phyloP scores from a whole-genome alignment of 257 asterid species.

The Hygrophila difformis region DNA sequence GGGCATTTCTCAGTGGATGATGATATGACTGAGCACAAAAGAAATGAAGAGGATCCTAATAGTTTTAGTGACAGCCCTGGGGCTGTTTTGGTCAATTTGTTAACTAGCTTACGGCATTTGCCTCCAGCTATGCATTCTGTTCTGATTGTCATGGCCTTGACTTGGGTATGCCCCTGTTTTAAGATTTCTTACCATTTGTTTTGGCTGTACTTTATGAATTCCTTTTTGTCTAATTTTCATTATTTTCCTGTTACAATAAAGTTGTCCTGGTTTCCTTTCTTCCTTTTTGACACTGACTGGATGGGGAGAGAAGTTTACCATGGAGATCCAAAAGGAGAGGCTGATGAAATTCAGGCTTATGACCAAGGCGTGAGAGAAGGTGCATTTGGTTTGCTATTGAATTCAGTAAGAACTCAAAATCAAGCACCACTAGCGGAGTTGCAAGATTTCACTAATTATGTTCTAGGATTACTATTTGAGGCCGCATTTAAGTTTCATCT shows the following conservation, averaged over 20 bases:
- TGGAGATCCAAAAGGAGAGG: conserved; percentile 88
- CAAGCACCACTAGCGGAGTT: conserved; percentile 19
- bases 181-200: background rate
- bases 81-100: conserved; percentile 87
- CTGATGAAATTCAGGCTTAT: conserved; percentile 59
- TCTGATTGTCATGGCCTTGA: conserved; percentile 94
- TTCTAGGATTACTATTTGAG: background rate
- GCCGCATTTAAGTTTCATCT: background rate
- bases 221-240: conserved; percentile 10
- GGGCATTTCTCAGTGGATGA: conserved; percentile 23
- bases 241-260: conserved; percentile 25
- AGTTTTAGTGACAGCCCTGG: conserved; percentile 76
- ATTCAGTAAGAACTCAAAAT: conserved; percentile 94
- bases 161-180: conserved; percentile 64
- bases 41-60: conserved; percentile 36
- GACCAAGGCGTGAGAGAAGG: conserved; percentile 99
- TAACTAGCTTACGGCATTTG: conserved; percentile 92
- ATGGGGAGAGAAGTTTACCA: conserved; percentile 99
- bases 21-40: conserved; percentile 29
- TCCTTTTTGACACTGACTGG: conserved; percentile 98
- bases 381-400: conserved; percentile 99
- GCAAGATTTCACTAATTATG: conserved; percentile 10
- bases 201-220: background rate
- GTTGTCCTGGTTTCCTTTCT: conserved; percentile 99
- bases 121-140: conserved; percentile 98